Evolutionary conservation across 225 moss, liverwort and hornwort genomes (phyloP).

Genomic region (Anthoceros angustus): DNA sequence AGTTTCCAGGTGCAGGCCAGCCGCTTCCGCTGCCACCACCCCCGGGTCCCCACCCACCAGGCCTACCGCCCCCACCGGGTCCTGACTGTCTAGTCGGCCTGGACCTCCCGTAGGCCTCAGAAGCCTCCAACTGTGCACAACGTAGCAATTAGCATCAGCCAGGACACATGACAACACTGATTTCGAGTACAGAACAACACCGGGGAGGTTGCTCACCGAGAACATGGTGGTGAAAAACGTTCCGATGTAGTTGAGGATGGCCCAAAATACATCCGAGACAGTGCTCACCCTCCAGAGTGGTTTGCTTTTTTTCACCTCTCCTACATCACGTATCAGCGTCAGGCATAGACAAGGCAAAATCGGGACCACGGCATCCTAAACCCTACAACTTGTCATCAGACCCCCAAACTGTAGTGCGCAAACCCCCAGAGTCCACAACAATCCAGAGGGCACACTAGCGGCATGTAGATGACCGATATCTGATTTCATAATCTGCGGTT

Average conservation of each 20-base stretch:
- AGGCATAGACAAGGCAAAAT: not conserved
- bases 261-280: constrained; percentile 24
- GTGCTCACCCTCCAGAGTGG: constrained; percentile 50
- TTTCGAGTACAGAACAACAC: not conserved
- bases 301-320: constrained; percentile 21
- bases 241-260: constrained; percentile 16
- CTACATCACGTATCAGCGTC: constrained; percentile 9
- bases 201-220: constrained; percentile 15
- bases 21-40: constrained; percentile 25
- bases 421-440: too few species aligned
- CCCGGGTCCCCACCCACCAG: constrained; percentile 32
- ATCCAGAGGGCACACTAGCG: too few species aligned
- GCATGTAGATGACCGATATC: too few species aligned
- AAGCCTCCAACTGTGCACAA: constrained; percentile 31
- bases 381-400: not conserved
- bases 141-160: constrained; percentile 1
- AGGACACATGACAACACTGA: not conserved
- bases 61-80: constrained; percentile 25
- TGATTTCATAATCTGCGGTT: too few species aligned
- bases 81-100: constrained; percentile 22
- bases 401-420: too few species aligned
- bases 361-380: not conserved
- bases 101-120: constrained; percentile 31
- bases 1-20: constrained; percentile 4
- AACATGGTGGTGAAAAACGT: constrained; percentile 40